Percentiles rank a stretch among this genome's conserved stretches.
phyloP scores from a whole-genome alignment of 371 early-diverging fungal species.

The Lichtheimia corymbifera region DNA sequence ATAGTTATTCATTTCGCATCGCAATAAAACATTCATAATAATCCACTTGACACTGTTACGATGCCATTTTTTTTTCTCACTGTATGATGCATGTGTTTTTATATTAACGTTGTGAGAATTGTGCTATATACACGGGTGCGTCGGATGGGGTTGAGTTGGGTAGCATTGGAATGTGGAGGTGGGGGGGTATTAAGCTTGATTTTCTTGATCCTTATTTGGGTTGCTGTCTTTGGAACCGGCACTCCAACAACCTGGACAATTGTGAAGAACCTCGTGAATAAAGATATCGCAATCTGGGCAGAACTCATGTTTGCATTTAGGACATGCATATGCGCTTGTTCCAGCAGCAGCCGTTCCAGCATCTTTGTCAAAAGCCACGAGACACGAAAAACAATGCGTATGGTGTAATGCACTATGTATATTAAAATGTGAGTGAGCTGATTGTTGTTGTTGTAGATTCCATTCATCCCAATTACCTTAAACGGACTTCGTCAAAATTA shows the following conservation, averaged over 20 bases:
- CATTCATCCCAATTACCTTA: conserved; percentile 21
- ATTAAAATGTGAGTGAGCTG: neutral
- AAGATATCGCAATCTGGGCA: conserved; percentile 94
- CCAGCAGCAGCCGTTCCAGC: conserved; percentile 22
- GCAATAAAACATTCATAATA: too few relatives aligned
- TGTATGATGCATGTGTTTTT: too few relatives aligned
- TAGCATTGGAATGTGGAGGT: neutral
- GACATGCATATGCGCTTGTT: conserved; percentile 72
- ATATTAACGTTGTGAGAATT: too few relatives aligned
- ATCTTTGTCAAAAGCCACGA: conserved; percentile 38
- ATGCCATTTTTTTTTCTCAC: too few relatives aligned
- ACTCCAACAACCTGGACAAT: conserved; percentile 87
- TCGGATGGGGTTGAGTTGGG: too few relatives aligned
- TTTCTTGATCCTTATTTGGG: neutral
- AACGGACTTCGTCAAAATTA: conserved; percentile 61
- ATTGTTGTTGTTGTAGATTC: neutral
- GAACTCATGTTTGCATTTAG: conserved; percentile 76
- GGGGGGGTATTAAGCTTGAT: neutral
- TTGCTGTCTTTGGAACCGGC: conserved; percentile 4
- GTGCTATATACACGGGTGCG: too few relatives aligned
- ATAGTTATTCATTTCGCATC: too few relatives aligned
- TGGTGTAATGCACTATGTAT: conserved; percentile 10
- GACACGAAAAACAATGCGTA: conserved; percentile 49
- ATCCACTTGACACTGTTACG: too few relatives aligned
- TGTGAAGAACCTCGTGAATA: conserved; percentile 91